phyloP scores from a whole-genome alignment of 2,329 filamentous ascomycete species.

The Phaeosphaeriaceae sp. region DNA sequence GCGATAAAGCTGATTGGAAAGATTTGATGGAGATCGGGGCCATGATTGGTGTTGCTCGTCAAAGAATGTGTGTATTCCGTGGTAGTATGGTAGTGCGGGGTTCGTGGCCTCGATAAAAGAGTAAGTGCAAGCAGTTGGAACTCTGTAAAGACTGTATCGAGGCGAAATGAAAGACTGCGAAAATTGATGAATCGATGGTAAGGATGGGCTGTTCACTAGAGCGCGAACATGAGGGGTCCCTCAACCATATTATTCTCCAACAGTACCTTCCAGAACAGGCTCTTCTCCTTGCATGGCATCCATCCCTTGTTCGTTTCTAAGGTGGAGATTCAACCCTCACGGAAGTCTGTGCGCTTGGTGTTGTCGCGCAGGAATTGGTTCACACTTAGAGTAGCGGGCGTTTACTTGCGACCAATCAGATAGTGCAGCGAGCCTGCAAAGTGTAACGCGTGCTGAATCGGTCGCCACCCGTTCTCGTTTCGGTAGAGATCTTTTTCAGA shows the following conservation, averaged over 20 bases:
- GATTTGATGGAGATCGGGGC: background rate
- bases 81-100: background rate
- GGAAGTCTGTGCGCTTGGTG: conserved; percentile 12
- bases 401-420: conserved; percentile 18
- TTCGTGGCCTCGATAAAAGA: too few relatives aligned
- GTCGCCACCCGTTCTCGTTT: conserved; percentile 18
- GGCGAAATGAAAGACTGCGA: conserved; percentile 2
- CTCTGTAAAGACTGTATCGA: conserved; percentile 11
- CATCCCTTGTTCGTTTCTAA: background rate
- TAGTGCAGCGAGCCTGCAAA: background rate
- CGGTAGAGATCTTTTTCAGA: conserved; percentile 11
- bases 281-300: background rate
- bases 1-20: background rate
- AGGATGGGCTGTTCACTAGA: background rate
- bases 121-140: too few relatives aligned
- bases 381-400: conserved; percentile 22
- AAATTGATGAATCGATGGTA: background rate
- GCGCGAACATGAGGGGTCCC: conserved; percentile 11
- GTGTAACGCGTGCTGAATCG: conserved; percentile 11
- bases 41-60: background rate
- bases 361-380: conserved; percentile 30
- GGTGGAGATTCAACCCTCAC: conserved; percentile 7
- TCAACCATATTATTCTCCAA: conserved; percentile 2
- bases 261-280: conserved; percentile 11
- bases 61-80: background rate